Evolutionary conservation across 768 basidiomycete species (phyloP).

Genomic region (Tephrocybe rancida): DNA sequence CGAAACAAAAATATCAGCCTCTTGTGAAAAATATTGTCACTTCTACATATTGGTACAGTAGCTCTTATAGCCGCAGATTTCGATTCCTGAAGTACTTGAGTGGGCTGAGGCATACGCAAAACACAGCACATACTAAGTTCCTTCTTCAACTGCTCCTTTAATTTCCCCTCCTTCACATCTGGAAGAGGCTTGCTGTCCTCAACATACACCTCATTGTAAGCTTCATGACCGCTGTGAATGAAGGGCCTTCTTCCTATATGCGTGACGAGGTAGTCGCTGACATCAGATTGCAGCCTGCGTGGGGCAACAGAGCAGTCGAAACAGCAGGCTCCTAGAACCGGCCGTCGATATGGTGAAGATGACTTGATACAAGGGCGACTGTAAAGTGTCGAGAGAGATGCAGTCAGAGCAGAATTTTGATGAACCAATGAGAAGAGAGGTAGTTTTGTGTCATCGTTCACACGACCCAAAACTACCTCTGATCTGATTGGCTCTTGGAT

Average conservation of each 20-base stretch:
- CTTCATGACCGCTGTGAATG: neutral
- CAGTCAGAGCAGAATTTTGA: too few species aligned
- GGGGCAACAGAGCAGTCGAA: constrained; percentile 5
- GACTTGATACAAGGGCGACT: too few species aligned
- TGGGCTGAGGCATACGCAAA: neutral
- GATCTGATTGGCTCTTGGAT: too few species aligned
- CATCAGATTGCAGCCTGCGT: constrained; percentile 7
- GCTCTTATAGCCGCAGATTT: neutral
- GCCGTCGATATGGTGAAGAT: too few species aligned
- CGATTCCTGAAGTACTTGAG: neutral
- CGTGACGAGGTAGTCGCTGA: constrained; percentile 13
- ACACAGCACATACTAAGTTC: neutral
- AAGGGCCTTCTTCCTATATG: neutral
- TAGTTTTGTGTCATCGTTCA: too few species aligned
- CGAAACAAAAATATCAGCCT: too few species aligned
- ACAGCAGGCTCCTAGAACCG: too few species aligned
- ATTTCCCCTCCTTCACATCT: neutral
- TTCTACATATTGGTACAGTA: neutral
- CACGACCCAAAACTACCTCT: too few species aligned
- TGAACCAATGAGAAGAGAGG: too few species aligned
- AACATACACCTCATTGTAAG: neutral
- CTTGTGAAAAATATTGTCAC: neutral
- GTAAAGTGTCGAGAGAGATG: too few species aligned
- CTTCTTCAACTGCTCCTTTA: neutral
- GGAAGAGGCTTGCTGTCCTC: neutral